These are phyloP conservation scores for Musa troglodytarum DNA, from an alignment of 176 grass and related monocot species.

Conservation along the genomic window DNA sequence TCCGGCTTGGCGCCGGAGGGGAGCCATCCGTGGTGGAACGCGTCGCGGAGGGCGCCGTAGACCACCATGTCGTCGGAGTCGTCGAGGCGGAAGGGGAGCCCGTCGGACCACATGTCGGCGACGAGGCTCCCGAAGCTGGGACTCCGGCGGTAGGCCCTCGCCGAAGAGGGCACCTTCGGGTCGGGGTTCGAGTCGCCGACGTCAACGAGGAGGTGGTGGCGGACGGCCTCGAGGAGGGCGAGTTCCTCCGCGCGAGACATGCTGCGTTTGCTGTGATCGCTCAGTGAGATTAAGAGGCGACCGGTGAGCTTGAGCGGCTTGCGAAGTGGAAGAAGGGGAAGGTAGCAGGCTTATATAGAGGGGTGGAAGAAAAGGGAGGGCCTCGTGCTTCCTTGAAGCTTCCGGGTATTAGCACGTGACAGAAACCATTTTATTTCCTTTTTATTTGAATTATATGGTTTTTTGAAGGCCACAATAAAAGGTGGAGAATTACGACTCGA, in stretches of 20 bases:
- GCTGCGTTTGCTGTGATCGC: neutral
- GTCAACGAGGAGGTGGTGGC: slow-evolving; percentile 2
- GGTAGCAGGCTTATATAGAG: neutral
- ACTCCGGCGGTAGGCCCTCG: slow-evolving; percentile 6
- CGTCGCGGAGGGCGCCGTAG: slow-evolving; percentile 15
- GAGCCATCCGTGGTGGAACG: slow-evolving; percentile 2
- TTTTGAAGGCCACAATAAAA: neutral
- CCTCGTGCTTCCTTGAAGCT: neutral
- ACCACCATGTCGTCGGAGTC: slow-evolving; percentile 23
- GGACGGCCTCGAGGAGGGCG: neutral
- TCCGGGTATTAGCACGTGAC: neutral
- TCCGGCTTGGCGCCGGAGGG: slow-evolving; percentile 6
- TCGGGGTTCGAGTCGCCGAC: neutral
- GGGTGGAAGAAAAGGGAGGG: neutral
- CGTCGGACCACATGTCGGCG: slow-evolving; percentile 19
- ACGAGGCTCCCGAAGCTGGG: slow-evolving; percentile 20
- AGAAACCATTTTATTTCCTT: neutral
- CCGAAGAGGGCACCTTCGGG: neutral
- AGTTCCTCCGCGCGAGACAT: neutral
- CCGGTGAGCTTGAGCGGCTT: neutral
- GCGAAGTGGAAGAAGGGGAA: too few species aligned
- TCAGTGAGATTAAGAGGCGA: neutral
- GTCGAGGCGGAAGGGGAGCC: slow-evolving; percentile 19
- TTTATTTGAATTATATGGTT: too few species aligned
- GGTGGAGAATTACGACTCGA: neutral